Evolutionary conservation across 2,329 filamentous ascomycete genomes (phyloP).

Genomic region (Drechslerella coelobrocha): DNA sequence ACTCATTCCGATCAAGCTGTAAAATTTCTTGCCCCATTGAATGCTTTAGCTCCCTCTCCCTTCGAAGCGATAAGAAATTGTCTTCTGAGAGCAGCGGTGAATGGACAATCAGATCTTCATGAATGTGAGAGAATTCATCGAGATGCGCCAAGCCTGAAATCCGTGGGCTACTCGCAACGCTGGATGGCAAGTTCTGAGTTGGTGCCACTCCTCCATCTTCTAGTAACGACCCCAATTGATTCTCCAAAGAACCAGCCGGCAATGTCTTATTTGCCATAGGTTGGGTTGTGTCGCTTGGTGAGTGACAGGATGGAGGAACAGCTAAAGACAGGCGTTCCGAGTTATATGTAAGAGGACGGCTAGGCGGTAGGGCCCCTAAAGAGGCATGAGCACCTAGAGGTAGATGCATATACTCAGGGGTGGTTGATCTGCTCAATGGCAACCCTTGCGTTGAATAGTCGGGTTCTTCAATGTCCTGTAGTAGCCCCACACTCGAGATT

Average conservation of each 20-base stretch:
- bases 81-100: constrained; percentile 5
- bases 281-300: neutral
- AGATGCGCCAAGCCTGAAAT: neutral
- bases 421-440: constrained; percentile 31
- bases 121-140: neutral
- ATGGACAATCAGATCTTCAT: neutral
- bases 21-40: neutral
- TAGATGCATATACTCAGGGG: constrained; percentile 11
- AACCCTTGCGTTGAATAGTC: neutral
- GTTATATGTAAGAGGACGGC: constrained; percentile 24
- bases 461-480: neutral
- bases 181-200: constrained; percentile 4
- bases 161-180: constrained; percentile 4
- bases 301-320: neutral
- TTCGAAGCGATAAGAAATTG: neutral
- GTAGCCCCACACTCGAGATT: neutral
- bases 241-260: neutral
- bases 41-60: neutral
- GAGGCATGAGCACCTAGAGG: neutral
- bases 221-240: neutral
- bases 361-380: constrained; percentile 12
- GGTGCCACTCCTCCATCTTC: neutral
- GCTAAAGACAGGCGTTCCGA: neutral
- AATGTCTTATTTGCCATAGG: too few relatives aligned
- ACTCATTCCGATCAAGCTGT: neutral